Base-by-base conservation (phyloP, 192 early-diverging fungal species). In the Dissophora ornata region DNA sequence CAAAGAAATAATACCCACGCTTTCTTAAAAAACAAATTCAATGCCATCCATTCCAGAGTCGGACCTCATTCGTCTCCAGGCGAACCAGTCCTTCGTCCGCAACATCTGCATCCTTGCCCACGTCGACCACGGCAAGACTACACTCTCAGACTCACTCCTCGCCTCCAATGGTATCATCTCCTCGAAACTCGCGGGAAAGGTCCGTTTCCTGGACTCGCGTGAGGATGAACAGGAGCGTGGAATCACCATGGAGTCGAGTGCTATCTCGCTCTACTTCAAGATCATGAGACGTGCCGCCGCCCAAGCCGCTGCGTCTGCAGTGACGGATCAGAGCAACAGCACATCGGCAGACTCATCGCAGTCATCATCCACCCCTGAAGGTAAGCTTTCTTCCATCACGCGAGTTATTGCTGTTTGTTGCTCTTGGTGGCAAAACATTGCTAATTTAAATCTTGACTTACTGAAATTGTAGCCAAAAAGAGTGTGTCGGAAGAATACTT, bases 81-180 rank as follows among this genome's bases (percentile, higher is more conserved):
- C 79, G 7, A 88, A 89, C 63, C 73, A 84, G 25, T 74, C 80
- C 44, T 83, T 89, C 58, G 95, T 98, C 34, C 86, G 98, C 56
- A 99, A 99, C 75, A 93, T 99, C 45, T 98, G 97, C 79, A 98
- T 99, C 49, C 82, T 99, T 26, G 98, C 98, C 1, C 98, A 99
- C 69, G 98, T 99, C 29, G 98, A 98, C 85, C 95, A 97, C 81
- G 96, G 94, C 64, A 99, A 99, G 77, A 99, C 98, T 9, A 98
- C 98, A 8, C 89, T 99, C 12, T 95, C 94, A 26, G 98, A 99
- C 66, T 92, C 92, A 6, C 82, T 99, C 15, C 77, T 99, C 7
- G 92, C 98, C n/a, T 94, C 96, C 13, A 99, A 99, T 78, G 97
- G 98, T 45, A 98, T 99, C 80, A 98, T 99, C 48, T 95, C 93